Conservation (phyloP, 2,329 filamentous ascomycete species). For the Westerdykella ornata region DNA sequence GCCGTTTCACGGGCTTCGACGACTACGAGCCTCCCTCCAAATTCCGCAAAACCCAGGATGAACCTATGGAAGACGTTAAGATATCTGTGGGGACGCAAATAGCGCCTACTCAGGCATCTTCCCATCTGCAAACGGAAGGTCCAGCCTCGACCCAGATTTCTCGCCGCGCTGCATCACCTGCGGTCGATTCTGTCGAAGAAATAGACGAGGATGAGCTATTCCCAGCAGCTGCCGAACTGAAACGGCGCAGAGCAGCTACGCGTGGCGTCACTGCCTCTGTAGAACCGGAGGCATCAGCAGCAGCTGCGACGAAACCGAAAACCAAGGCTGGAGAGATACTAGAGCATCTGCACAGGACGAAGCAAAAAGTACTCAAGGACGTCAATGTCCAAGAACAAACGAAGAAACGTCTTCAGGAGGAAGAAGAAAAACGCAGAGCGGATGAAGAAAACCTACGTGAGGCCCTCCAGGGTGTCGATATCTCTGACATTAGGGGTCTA, state of each 20-base stretch:
- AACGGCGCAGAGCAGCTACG: slow-evolving; percentile 55
- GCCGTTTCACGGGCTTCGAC: slow-evolving; percentile 69
- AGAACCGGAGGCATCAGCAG: slow-evolving; percentile 36
- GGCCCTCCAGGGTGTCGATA: slow-evolving; percentile 58
- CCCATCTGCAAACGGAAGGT: slow-evolving; percentile 20
- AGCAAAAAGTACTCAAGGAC: slow-evolving; percentile 48
- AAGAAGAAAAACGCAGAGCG: slow-evolving; percentile 47
- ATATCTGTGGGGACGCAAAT: slow-evolving; percentile 19
- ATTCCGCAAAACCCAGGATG: slow-evolving; percentile 21
- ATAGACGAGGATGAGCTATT: slow-evolving; percentile 55
- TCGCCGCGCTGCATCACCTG: slow-evolving; percentile 18
- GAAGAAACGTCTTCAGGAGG: slow-evolving; percentile 46
- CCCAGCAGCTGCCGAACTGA: slow-evolving; percentile 69
- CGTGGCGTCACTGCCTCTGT: slow-evolving; percentile 23
- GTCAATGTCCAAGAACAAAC: slow-evolving; percentile 53
- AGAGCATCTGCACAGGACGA: slow-evolving; percentile 34
- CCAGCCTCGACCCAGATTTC: slow-evolving; percentile 13
- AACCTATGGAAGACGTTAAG: slow-evolving; percentile 21
- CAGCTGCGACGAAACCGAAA: slow-evolving; percentile 11
- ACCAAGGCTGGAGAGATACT: slow-evolving; percentile 35
- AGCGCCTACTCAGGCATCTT: slow-evolving; percentile 17
- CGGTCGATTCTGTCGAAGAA: slow-evolving; percentile 19
- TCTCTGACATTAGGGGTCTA: slow-evolving; percentile 65
- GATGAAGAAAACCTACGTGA: slow-evolving; percentile 59
- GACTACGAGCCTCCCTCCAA: slow-evolving; percentile 41